Percentiles rank a stretch among this genome's conserved stretches.
Evolutionary conservation across 2,329 filamentous ascomycete genomes (phyloP).

Genomic region (Pseudonectria buxi): DNA sequence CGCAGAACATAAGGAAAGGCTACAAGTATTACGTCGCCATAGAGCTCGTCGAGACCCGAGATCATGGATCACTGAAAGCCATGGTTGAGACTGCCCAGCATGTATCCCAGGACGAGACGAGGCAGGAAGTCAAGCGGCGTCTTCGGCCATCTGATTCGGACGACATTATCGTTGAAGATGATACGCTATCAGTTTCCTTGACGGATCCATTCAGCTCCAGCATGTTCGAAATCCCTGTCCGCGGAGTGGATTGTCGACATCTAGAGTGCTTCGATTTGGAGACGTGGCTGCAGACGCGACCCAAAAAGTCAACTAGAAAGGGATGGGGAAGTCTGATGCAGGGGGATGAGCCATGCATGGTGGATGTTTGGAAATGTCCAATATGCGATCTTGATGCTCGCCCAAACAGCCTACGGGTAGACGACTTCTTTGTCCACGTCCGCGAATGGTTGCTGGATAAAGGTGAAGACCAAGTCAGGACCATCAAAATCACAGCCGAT

Average conservation of each 20-base stretch:
- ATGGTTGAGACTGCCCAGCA: slow-evolving; percentile 30
- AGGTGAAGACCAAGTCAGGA: slow-evolving; percentile 20
- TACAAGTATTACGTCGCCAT: slow-evolving; percentile 55
- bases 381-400: slow-evolving; percentile 73
- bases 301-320: slow-evolving; percentile 31
- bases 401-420: slow-evolving; percentile 62
- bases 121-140: slow-evolving; percentile 48
- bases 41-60: slow-evolving; percentile 57
- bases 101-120: slow-evolving; percentile 41
- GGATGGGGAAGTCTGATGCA: slow-evolving; percentile 4
- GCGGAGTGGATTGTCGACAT: slow-evolving; percentile 64
- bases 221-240: slow-evolving; percentile 65
- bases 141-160: slow-evolving; percentile 39
- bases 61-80: slow-evolving; percentile 37
- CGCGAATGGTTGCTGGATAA: slow-evolving; percentile 39
- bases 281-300: slow-evolving; percentile 67
- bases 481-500: slow-evolving; percentile 22
- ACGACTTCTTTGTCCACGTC: slow-evolving; percentile 65
- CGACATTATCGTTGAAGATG: slow-evolving; percentile 53
- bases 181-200: slow-evolving; percentile 51
- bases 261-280: slow-evolving; percentile 86
- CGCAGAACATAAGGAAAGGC: slow-evolving; percentile 18
- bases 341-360: slow-evolving; percentile 42
- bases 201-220: slow-evolving; percentile 59
- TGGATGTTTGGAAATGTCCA: slow-evolving; percentile 81